Evolutionary conservation across 2,329 filamentous ascomycete genomes (phyloP).

Genomic region (Orbilia ellipsospora): DNA sequence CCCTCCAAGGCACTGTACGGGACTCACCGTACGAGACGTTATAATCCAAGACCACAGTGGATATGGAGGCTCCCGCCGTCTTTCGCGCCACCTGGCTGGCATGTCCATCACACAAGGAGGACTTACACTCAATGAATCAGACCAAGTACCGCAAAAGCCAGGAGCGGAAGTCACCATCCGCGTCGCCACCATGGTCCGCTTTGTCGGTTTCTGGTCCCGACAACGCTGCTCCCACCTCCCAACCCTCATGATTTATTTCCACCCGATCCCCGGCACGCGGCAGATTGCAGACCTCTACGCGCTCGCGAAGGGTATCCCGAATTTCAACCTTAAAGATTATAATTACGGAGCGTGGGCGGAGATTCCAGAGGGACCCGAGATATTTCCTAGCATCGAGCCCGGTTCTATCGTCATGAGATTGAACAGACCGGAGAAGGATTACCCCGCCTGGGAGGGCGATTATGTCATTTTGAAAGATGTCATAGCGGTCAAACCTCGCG

Average conservation of each 20-base stretch:
- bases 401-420: slow-evolving; percentile 1
- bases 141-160: neutral
- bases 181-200: neutral
- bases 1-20: neutral
- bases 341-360: slow-evolving; percentile 23
- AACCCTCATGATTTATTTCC: slow-evolving; percentile 13
- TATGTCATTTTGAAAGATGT: slow-evolving; percentile 13
- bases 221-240: slow-evolving; percentile 10
- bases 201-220: slow-evolving; percentile 16
- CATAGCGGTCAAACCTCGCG: neutral
- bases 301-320: neutral
- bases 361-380: slow-evolving; percentile 8
- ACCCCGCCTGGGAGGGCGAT: slow-evolving; percentile 1
- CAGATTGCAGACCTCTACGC: neutral
- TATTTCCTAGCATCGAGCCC: neutral
- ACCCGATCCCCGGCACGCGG: neutral
- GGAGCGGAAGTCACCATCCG: no score
- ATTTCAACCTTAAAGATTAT: neutral
- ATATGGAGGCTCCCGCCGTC: no score
- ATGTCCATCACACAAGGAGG: no score
- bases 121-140: neutral
- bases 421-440: neutral
- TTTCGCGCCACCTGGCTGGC: no score
- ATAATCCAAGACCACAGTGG: no score
- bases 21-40: no score